Evolutionary conservation across 1,284 basidiomycete species (phyloP).

Genomic region (Fomitiporia mediterranea): DNA sequence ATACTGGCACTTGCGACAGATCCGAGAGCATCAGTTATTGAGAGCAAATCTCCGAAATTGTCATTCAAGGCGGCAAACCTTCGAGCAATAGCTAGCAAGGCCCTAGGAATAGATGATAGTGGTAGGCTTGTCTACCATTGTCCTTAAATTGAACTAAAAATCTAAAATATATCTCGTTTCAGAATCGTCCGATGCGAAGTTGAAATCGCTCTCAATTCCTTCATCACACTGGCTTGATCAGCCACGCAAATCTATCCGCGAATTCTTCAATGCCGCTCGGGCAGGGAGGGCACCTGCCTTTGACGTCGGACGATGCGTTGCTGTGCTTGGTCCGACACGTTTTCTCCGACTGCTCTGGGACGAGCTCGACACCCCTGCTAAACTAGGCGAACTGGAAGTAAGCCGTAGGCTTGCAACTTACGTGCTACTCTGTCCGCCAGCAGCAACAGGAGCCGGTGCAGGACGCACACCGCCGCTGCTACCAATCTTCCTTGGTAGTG

Average conservation of each 20-base stretch:
- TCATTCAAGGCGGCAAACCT: slow-evolving; percentile 40
- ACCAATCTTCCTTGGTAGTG: slow-evolving; percentile 57
- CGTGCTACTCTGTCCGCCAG: slow-evolving; percentile 50
- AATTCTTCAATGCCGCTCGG: slow-evolving; percentile 48
- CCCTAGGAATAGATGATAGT: slow-evolving; percentile 37
- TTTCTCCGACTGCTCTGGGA: slow-evolving; percentile 64
- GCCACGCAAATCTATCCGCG: slow-evolving; percentile 48
- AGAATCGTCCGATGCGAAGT: slow-evolving; percentile 20
- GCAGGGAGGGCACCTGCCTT: slow-evolving; percentile 57
- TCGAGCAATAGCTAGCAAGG: slow-evolving; percentile 38
- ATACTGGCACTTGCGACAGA: slow-evolving; percentile 48
- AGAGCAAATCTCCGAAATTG: slow-evolving; percentile 32
- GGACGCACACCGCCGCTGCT: slow-evolving; percentile 55
- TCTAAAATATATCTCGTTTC: slow-evolving; percentile 1
- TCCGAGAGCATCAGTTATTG: slow-evolving; percentile 25
- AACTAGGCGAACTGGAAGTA: slow-evolving; percentile 52
- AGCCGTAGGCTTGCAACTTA: slow-evolving; percentile 59
- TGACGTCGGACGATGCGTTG: slow-evolving; percentile 59
- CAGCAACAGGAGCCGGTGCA: slow-evolving; percentile 29
- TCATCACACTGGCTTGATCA: slow-evolving; percentile 38
- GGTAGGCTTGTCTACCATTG: slow-evolving; percentile 30
- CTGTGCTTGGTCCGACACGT: slow-evolving; percentile 46
- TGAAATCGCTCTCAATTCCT: slow-evolving; percentile 21
- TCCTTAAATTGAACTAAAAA: background rate
- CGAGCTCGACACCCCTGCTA: slow-evolving; percentile 47